These are phyloP conservation scores for Monilinia fructicola DNA, from an alignment of 2,329 filamentous ascomycete species.

Conservation along the genomic window DNA sequence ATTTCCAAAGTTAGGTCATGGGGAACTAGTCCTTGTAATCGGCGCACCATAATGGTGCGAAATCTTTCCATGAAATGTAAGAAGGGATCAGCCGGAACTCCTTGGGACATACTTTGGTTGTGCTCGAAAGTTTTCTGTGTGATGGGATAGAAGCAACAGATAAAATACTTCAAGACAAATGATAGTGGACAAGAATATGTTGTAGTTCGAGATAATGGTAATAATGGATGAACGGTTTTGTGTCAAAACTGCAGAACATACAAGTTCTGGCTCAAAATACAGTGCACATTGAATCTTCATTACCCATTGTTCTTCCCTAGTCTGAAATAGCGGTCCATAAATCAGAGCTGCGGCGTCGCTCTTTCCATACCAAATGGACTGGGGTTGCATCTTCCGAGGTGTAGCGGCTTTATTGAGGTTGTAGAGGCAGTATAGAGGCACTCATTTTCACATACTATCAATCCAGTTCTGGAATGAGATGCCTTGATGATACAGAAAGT, in stretches of 20 bases:
- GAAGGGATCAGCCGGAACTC: neutral
- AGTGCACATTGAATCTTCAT: neutral
- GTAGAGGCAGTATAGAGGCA: neutral
- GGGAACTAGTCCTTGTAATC: neutral
- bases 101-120: neutral
- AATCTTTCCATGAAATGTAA: neutral
- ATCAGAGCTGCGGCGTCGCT: neutral
- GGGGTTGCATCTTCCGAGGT: neutral
- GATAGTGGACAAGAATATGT: neutral
- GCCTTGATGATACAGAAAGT: neutral
- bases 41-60: neutral
- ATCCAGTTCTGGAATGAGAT: neutral
- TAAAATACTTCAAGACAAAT: neutral
- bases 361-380: neutral
- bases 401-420: neutral
- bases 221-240: neutral
- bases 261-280: neutral
- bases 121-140: neutral
- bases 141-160: neutral
- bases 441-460: neutral
- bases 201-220: neutral
- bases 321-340: too few relatives aligned
- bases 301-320: neutral
- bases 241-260: neutral
- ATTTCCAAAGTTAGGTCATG: neutral